These are phyloP conservation scores for Hydnomerulius pinastri DNA, from an alignment of 768 basidiomycete species.

Conservation along the genomic window DNA sequence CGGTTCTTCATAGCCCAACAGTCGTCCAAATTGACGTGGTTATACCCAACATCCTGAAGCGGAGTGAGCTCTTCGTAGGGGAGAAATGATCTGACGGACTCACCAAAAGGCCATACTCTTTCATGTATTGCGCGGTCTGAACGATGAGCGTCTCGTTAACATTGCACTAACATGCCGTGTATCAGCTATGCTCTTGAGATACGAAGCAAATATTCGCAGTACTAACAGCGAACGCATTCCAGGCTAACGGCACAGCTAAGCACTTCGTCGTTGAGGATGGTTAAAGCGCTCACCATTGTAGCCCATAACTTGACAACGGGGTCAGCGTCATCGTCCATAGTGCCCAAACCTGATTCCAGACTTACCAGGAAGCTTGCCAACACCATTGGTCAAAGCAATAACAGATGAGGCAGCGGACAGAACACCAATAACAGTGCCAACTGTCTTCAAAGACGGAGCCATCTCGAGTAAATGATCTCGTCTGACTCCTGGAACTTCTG, in stretches of 20 bases:
- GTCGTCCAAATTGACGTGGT: conserved; percentile 62
- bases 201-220: not conserved
- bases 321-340: conserved; percentile 4
- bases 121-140: conserved; percentile 52
- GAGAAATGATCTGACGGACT: not conserved
- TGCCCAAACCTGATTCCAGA: not conserved
- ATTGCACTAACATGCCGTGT: conserved; percentile 45
- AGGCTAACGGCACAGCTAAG: conserved; percentile 41
- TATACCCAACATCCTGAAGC: conserved; percentile 55
- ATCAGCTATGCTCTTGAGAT: not conserved
- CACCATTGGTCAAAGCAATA: conserved; percentile 28
- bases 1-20: conserved; percentile 62
- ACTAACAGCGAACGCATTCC: conserved; percentile 64
- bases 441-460: conserved; percentile 8
- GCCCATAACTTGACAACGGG: conserved; percentile 26
- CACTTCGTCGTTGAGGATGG: not conserved
- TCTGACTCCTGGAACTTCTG: not conserved
- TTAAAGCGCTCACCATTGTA: conserved; percentile 25
- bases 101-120: conserved; percentile 52
- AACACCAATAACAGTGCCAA: conserved; percentile 10
- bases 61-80: conserved; percentile 2
- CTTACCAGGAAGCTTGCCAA: conserved; percentile 34
- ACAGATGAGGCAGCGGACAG: conserved; percentile 13
- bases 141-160: conserved; percentile 55
- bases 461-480: conserved; percentile 6